phyloP scores from a whole-genome alignment of 1,139 yeast genomes.

The Yamadazyma sp. region DNA sequence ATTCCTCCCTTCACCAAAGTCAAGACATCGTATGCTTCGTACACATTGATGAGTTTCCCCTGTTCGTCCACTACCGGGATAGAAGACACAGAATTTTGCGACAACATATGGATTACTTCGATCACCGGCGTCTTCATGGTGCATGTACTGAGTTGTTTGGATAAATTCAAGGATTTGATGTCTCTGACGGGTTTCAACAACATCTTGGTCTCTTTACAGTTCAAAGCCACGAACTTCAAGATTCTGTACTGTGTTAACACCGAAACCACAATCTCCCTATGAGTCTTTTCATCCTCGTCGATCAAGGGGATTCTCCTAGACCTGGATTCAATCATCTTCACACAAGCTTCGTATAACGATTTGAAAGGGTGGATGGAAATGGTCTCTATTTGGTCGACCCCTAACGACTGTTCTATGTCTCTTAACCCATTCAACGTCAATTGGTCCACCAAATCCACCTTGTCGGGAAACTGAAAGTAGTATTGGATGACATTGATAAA shows the following conservation, averaged over 20 bases:
- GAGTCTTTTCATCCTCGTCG: constrained; percentile 91
- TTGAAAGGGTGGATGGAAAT: constrained; percentile 89
- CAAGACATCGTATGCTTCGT: constrained; percentile 94
- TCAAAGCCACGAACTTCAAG: constrained; percentile 89
- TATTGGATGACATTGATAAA: constrained; percentile 95
- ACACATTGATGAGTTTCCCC: constrained; percentile 79
- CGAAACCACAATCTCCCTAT: constrained; percentile 90
- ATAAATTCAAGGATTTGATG: constrained; percentile 60
- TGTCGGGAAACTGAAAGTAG: constrained; percentile 87
- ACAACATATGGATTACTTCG: constrained; percentile 83
- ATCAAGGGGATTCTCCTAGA: constrained; percentile 94
- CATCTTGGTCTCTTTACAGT: constrained; percentile 92
- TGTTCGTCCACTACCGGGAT: constrained; percentile 88
- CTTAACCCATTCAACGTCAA: constrained; percentile 81
- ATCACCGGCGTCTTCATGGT: constrained; percentile 91
- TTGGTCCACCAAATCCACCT: constrained; percentile 85
- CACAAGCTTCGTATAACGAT: constrained; percentile 90
- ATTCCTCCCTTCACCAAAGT: constrained; percentile 93
- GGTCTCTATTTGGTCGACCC: constrained; percentile 87
- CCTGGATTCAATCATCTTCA: constrained; percentile 82
- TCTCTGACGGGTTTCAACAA: constrained; percentile 74
- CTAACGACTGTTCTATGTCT: constrained; percentile 84
- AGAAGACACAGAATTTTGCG: constrained; percentile 80
- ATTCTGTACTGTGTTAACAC: constrained; percentile 97
- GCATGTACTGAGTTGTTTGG: constrained; percentile 68